A percentile compares a stretch with the other conserved stretches of the same genome.
phyloP scores from a whole-genome alignment of 805 yeast species.

The Brettanomyces nanus region DNA sequence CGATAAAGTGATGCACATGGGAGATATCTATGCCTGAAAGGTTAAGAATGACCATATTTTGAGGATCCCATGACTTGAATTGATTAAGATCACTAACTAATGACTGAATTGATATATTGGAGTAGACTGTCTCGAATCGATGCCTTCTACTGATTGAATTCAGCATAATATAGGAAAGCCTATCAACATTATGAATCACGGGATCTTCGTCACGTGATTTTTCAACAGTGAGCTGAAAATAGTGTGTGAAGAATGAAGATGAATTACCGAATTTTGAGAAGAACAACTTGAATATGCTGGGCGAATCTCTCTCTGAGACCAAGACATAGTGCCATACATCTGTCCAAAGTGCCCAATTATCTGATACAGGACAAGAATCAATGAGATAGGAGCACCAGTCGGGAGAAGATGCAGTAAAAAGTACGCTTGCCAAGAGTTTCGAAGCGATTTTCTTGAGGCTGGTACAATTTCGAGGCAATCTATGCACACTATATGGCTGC shows the following conservation, averaged over 20 bases:
- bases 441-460: neutral
- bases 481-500: neutral
- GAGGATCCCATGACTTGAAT: conserved; percentile 1
- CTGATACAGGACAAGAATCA: neutral
- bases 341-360: conserved; percentile 18
- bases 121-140: conserved; percentile 28
- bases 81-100: conserved; percentile 10
- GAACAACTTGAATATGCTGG: conserved; percentile 22
- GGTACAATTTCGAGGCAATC: neutral
- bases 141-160: conserved; percentile 18
- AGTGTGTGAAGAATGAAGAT: conserved; percentile 13
- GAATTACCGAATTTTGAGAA: conserved; percentile 15
- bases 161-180: conserved; percentile 11
- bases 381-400: neutral
- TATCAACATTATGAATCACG: conserved; percentile 12
- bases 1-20: conserved; percentile 3
- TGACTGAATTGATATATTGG: conserved; percentile 15
- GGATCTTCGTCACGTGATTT: conserved; percentile 6
- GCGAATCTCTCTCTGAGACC: conserved; percentile 24
- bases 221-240: conserved; percentile 10
- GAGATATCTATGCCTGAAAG: conserved; percentile 10
- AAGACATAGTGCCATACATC: conserved; percentile 26
- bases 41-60: conserved; percentile 14
- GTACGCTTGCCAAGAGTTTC: neutral
- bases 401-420: neutral